A percentile compares a stretch with the other conserved stretches of the same genome.
Conservation (phyloP, 768 basidiomycete species). For the Mrakia gelida region DNA sequence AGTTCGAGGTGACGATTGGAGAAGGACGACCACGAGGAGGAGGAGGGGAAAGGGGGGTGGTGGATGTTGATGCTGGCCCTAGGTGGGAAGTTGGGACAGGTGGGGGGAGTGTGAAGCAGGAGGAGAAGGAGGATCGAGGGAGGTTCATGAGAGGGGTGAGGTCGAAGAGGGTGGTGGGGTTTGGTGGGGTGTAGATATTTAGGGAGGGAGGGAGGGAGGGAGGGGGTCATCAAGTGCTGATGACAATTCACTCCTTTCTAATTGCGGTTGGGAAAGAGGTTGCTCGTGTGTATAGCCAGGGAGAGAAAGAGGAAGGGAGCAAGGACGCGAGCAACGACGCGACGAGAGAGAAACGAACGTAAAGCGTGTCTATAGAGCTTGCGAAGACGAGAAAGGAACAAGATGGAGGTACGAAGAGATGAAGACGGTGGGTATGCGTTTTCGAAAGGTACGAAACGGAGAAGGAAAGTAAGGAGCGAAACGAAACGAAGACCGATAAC, state of each 20-base stretch:
- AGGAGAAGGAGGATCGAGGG: neutral
- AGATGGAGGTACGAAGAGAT: too few species aligned
- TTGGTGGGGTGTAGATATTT: neutral
- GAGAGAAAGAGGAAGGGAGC: too few species aligned
- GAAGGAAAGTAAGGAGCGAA: too few species aligned
- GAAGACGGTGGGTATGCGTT: too few species aligned
- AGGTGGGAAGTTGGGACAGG: conserved; percentile 6
- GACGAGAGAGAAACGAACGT: too few species aligned
- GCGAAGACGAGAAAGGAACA: too few species aligned
- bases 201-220: neutral
- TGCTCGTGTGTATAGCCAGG: too few species aligned
- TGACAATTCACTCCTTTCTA: neutral
- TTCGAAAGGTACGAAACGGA: too few species aligned
- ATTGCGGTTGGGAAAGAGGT: too few species aligned
- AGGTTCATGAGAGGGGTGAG: neutral
- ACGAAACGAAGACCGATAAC: too few species aligned
- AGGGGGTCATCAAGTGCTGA: conserved; percentile 1
- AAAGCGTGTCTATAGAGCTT: too few species aligned
- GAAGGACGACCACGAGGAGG: neutral
- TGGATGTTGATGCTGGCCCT: neutral
- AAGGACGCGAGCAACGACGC: too few species aligned
- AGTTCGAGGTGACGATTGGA: neutral
- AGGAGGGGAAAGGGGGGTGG: neutral
- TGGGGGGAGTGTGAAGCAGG: neutral
- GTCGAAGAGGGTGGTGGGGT: neutral